phyloP scores from a whole-genome alignment of 495 filamentous ascomycete genomes.

The Aspergillus homomorphus region DNA sequence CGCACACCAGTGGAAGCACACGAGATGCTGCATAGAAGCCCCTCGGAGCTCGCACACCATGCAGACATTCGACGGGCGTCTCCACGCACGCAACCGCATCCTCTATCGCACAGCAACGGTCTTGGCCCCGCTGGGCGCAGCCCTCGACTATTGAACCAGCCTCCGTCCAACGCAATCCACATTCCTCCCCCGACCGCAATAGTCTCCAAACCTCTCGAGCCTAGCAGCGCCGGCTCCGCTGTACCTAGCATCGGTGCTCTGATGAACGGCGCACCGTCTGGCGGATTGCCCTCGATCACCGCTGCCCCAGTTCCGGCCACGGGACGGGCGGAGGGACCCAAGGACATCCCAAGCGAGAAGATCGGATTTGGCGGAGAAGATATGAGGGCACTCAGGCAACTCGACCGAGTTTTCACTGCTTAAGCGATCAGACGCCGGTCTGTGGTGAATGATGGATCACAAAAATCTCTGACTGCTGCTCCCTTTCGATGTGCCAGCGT shows the following conservation, averaged over 20 bases:
- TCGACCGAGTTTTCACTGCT: slow-evolving; percentile 53
- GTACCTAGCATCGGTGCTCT: slow-evolving; percentile 53
- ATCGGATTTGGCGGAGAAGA: slow-evolving; percentile 62
- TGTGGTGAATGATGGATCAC: not conserved
- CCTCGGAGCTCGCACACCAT: slow-evolving; percentile 29
- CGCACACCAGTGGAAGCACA: slow-evolving; percentile 28
- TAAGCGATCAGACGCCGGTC: slow-evolving; percentile 7
- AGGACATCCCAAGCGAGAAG: slow-evolving; percentile 64
- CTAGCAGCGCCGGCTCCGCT: slow-evolving; percentile 29
- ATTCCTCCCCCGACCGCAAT: slow-evolving; percentile 23
- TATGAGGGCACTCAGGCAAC: slow-evolving; percentile 58
- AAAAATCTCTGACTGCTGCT: not conserved
- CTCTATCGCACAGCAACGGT: slow-evolving; percentile 29
- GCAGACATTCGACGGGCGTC: slow-evolving; percentile 38
- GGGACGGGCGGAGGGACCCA: slow-evolving; percentile 45
- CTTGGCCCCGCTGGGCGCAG: slow-evolving; percentile 20
- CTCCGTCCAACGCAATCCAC: slow-evolving; percentile 22
- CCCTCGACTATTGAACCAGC: slow-evolving; percentile 33
- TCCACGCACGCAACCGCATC: slow-evolving; percentile 33
- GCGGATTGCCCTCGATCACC: slow-evolving; percentile 39
- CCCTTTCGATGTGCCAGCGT: not conserved
- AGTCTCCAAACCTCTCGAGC: slow-evolving; percentile 24
- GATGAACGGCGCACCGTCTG: slow-evolving; percentile 47
- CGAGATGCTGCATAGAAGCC: slow-evolving; percentile 32
- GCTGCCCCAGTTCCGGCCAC: slow-evolving; percentile 20